Base-by-base conservation (phyloP, 495 filamentous ascomycete genomes). In the Podospora appendiculata region DNA sequence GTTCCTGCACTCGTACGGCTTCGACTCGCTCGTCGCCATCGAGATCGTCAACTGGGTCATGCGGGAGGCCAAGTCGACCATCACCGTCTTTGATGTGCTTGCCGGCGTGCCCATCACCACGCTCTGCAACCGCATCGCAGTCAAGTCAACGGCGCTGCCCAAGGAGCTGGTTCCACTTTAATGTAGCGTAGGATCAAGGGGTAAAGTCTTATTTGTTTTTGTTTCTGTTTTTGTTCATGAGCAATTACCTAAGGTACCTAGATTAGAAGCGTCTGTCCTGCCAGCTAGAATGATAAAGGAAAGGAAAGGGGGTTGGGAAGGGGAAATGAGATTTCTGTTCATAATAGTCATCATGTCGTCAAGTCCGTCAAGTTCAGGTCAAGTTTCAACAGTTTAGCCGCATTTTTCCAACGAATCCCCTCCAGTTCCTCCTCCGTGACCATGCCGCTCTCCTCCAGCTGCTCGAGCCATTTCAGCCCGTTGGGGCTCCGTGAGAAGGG, bases 1-100 rank as follows among this genome's bases (percentile, higher is more conserved):
- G 8, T 66, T 68, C 11, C 57, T 78, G 3, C 51, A 61, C 1
- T 56, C 60, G 14, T 77, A 77, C 57, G 79, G 79, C 1, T 66
- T 84, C 0, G 81, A 85, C 54, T 79, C 74, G 0, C 62, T 84
- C 14, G 64, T 79, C 35, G 81, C 80, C 2, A 74, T 84, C 14
- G 82, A 85, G 57, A 49, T 83, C 9, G 69, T 80, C 0, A 79
- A 74, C 32, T 85, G 75, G 71, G 73, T 81, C 25, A 52, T 67
- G 1, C 69, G 67, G 25, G 74, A 78, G 53, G 58, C 76, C 16
- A 66, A 61, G 13, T 68, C 65, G 1, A 67, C 69, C 35, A 59
- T 79, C 18, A 58, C 70, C 7, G 64, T 79, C 1, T 70, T 80
- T 56, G 76, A 79, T 25, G 70, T 82, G 9, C 16, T 44, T 9